phyloP scores from a whole-genome alignment of 768 basidiomycete genomes.

The Rubroboletus satanas region DNA sequence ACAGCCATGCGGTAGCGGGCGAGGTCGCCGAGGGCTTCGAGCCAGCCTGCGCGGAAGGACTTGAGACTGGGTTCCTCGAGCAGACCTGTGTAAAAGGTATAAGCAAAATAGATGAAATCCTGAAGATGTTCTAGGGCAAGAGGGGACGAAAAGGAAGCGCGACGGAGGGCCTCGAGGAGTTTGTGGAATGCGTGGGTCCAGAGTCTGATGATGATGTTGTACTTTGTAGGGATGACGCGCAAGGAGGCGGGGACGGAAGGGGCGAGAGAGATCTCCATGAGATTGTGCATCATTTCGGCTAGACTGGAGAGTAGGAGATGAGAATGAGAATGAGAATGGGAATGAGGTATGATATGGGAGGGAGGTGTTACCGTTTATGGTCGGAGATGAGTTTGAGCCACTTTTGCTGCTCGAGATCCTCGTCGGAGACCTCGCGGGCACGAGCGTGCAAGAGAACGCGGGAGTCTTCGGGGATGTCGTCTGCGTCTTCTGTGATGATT shows the following conservation, averaged over 20 bases:
- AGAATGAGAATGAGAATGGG: not conserved
- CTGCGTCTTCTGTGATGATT: slow-evolving; percentile 58
- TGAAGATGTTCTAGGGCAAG: slow-evolving; percentile 84
- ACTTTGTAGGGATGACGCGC: slow-evolving; percentile 86
- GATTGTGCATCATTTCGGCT: slow-evolving; percentile 85
- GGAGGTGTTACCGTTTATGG: slow-evolving; percentile 75
- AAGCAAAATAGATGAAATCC: slow-evolving; percentile 93
- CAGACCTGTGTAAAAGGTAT: slow-evolving; percentile 88
- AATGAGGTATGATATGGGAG: not conserved
- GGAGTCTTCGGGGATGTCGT: slow-evolving; percentile 46
- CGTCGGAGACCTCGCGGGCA: slow-evolving; percentile 36
- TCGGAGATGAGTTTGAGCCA: slow-evolving; percentile 68
- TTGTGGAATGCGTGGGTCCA: slow-evolving; percentile 93
- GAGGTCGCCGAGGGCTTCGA: slow-evolving; percentile 95
- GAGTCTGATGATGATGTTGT: slow-evolving; percentile 90
- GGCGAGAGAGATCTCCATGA: slow-evolving; percentile 80
- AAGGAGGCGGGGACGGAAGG: slow-evolving; percentile 86
- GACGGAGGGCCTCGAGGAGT: slow-evolving; percentile 85
- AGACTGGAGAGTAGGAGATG: slow-evolving; percentile 49
- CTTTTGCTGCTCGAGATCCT: slow-evolving; percentile 69
- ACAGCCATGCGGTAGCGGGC: slow-evolving; percentile 94
- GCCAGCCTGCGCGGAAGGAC: slow-evolving; percentile 79
- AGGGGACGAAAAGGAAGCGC: slow-evolving; percentile 65
- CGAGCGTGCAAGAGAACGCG: slow-evolving; percentile 34
- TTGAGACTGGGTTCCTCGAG: slow-evolving; percentile 74